These are phyloP conservation scores for Arabis alpina DNA, from an alignment of 345 rosid genomes.

Conservation along the genomic window DNA sequence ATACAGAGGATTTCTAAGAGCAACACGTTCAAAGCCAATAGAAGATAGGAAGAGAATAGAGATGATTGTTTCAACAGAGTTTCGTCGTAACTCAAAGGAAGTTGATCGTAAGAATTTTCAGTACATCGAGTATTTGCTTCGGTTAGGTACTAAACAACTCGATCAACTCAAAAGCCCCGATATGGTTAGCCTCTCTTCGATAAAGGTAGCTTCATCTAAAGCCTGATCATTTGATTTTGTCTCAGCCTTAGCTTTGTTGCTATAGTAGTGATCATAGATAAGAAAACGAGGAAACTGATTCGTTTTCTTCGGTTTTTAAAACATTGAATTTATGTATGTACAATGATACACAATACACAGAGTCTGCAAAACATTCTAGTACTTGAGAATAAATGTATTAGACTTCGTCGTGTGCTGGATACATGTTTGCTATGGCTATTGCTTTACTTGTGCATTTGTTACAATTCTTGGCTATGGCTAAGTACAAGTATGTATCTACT, in stretches of 20 bases:
- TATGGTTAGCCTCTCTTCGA: constrained; percentile 54
- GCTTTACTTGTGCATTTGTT: constrained; percentile 1
- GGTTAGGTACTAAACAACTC: constrained; percentile 78
- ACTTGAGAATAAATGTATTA: neutral
- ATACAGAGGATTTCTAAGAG: constrained; percentile 84
- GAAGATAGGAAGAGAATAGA: constrained; percentile 67
- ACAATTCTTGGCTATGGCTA: neutral
- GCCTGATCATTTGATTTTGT: constrained; percentile 11
- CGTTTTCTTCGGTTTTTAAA: neutral
- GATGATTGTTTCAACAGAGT: constrained; percentile 64
- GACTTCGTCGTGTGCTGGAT: neutral
- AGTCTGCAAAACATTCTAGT: neutral
- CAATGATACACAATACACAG: neutral
- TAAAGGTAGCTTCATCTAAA: constrained; percentile 42
- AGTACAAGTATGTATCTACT: neutral
- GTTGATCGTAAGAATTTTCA: constrained; percentile 81
- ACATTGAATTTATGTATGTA: constrained; percentile 5
- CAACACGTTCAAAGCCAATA: constrained; percentile 63
- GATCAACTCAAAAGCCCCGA: constrained; percentile 74
- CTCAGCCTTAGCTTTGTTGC: constrained; percentile 10
- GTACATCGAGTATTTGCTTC: constrained; percentile 79
- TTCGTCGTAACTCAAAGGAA: constrained; percentile 61
- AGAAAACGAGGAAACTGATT: constrained; percentile 1
- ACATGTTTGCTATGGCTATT: neutral
- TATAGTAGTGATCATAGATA: constrained; percentile 9